Conservation (phyloP, 441 rosid species). For the Viola pubescens region DNA sequence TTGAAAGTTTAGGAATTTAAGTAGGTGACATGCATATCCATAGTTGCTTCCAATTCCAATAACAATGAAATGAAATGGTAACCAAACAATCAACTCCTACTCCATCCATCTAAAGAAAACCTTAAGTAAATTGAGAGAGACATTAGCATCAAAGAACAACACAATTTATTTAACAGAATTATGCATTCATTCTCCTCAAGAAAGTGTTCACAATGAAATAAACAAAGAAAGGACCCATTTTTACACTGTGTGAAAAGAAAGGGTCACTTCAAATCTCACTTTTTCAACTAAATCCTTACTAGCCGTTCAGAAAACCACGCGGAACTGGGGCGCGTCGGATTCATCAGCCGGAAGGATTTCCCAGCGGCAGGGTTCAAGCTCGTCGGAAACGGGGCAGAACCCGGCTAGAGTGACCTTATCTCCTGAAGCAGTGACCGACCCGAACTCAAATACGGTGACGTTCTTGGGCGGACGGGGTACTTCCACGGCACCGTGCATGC, state of each 20-base stretch:
- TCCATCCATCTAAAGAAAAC: background rate
- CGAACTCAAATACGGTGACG: conserved; percentile 88
- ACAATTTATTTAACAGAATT: background rate
- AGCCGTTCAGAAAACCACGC: conserved; percentile 60
- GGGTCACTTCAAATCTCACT: background rate
- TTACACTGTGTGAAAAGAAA: too few relatives aligned
- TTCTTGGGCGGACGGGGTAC: conserved; percentile 58
- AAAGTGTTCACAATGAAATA: too few relatives aligned
- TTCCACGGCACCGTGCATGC: conserved; percentile 83
- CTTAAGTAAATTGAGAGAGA: background rate
- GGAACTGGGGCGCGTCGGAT: conserved; percentile 80
- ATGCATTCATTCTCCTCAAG: too few relatives aligned
- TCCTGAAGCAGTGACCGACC: conserved; percentile 58
- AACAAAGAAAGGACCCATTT: too few relatives aligned
- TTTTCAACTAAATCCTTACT: background rate
- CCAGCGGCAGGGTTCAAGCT: conserved; percentile 95
- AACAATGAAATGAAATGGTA: too few relatives aligned
- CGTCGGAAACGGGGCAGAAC: conserved; percentile 83
- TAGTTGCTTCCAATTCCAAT: too few relatives aligned
- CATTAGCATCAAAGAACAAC: background rate
- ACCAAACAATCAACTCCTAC: background rate
- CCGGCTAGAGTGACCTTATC: conserved; percentile 92
- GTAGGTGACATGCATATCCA: too few relatives aligned
- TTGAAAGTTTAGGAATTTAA: too few relatives aligned
- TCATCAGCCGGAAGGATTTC: conserved; percentile 70